phyloP scores from a whole-genome alignment of 1,284 basidiomycete species.

The Leccinum idahoense region DNA sequence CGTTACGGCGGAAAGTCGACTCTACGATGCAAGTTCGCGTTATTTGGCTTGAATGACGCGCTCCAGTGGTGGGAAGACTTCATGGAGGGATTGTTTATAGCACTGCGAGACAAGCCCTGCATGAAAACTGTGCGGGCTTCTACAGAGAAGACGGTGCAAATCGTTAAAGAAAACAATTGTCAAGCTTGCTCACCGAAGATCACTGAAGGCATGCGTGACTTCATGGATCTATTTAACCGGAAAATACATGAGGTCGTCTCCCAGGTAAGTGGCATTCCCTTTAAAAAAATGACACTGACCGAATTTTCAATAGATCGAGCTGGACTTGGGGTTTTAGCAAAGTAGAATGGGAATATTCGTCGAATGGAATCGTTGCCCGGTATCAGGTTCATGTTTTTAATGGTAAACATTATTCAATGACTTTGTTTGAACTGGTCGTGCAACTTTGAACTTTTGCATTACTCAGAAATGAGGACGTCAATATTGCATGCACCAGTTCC shows the following conservation, averaged over 20 bases:
- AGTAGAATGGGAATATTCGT: not conserved
- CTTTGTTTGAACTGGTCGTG: not conserved
- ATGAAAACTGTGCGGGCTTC: constrained; percentile 5
- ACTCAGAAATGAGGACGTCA: not conserved
- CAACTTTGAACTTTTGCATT: not conserved
- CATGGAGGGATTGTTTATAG: constrained; percentile 7
- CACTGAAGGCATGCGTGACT: not conserved
- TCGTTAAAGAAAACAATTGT: not conserved
- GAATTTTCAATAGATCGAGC: not conserved
- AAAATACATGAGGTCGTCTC: not conserved
- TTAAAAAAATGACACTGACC: not conserved
- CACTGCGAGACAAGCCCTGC: constrained; percentile 14
- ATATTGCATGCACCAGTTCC: not conserved
- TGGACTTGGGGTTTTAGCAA: not conserved
- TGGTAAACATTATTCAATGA: not conserved
- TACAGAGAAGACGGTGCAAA: constrained; percentile 1
- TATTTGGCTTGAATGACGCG: not conserved
- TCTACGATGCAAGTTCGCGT: not conserved
- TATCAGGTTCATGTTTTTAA: not conserved
- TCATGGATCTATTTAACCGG: not conserved
- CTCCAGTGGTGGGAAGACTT: constrained; percentile 15
- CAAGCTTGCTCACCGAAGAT: not conserved
- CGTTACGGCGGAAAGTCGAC: not conserved
- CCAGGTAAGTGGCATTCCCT: not conserved
- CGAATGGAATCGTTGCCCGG: not conserved